phyloP scores from a whole-genome alignment of 2,329 filamentous ascomycete genomes.

The Xylariales sp. region DNA sequence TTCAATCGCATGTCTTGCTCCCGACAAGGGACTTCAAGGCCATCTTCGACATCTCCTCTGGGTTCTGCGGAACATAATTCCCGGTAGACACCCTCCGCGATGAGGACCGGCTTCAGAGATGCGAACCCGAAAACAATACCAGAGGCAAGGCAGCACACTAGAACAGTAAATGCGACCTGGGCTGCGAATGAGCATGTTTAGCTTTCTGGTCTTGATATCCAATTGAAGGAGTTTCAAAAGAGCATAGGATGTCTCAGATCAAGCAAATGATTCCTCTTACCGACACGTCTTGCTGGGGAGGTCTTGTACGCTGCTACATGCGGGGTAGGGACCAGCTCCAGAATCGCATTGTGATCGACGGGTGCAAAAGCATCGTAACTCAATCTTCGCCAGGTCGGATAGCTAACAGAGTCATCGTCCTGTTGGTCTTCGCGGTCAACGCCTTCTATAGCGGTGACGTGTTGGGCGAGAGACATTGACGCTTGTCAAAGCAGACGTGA shows the following conservation, averaged over 20 bases:
- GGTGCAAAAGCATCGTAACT: slow-evolving; percentile 24
- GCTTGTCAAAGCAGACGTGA: background rate
- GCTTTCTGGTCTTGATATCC: slow-evolving; percentile 1
- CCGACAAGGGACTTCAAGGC: slow-evolving; percentile 41
- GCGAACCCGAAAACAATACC: slow-evolving; percentile 63
- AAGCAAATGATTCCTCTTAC: slow-evolving; percentile 19
- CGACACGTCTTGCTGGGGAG: slow-evolving; percentile 20
- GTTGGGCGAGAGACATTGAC: slow-evolving; percentile 38
- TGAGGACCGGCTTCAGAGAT: slow-evolving; percentile 58
- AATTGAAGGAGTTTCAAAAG: background rate
- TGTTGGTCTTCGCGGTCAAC: slow-evolving; percentile 32
- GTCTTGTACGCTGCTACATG: slow-evolving; percentile 28
- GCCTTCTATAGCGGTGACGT: slow-evolving; percentile 36
- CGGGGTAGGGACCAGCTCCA: slow-evolving; percentile 22
- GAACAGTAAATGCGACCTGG: slow-evolving; percentile 57
- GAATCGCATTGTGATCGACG: slow-evolving; percentile 22
- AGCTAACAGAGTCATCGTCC: slow-evolving; percentile 12
- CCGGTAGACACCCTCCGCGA: slow-evolving; percentile 52
- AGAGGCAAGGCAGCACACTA: slow-evolving; percentile 63
- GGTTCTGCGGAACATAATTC: slow-evolving; percentile 46
- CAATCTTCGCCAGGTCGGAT: slow-evolving; percentile 22
- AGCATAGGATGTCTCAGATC: too few relatives aligned
- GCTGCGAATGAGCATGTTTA: slow-evolving; percentile 30
- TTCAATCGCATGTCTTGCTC: slow-evolving; percentile 51
- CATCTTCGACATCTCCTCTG: slow-evolving; percentile 27